These are phyloP conservation scores for Saposhnikovia divaricata DNA, from an alignment of 129 eudicot species.

Conservation along the genomic window DNA sequence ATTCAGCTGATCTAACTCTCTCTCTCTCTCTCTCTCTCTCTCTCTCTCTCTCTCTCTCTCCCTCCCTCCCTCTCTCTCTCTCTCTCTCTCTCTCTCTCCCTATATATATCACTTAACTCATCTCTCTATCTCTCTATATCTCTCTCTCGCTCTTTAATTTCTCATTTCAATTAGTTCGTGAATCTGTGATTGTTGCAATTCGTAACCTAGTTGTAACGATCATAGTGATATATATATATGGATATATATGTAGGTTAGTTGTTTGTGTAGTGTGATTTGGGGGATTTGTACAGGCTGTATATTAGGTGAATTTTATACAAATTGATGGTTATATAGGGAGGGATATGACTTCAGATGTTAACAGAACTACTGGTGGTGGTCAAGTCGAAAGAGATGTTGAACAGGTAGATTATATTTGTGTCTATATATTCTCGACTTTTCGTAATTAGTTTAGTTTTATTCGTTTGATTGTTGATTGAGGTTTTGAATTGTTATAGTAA, in stretches of 20 bases:
- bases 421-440: not conserved
- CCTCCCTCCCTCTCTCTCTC: too few species aligned
- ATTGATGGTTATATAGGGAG: conserved; percentile 10
- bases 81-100: too few species aligned
- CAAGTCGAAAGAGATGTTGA: conserved; percentile 43
- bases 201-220: not conserved
- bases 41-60: not conserved
- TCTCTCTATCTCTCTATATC: not conserved
- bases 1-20: not conserved
- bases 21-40: not conserved
- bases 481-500: not conserved
- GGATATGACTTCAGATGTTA: conserved; percentile 34
- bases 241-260: not conserved
- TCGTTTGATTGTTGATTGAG: not conserved
- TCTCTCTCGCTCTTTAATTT: not conserved
- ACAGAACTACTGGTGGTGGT: conserved; percentile 32
- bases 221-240: not conserved
- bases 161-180: not conserved
- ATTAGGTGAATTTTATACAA: conserved; percentile 2
- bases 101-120: not conserved
- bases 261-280: not conserved
- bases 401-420: conserved; percentile 18
- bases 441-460: not conserved
- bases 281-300: not conserved
- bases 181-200: not conserved